Evolutionary conservation across 2,329 filamentous ascomycete genomes (phyloP), one percentile per base, ranked within the genome.

Genomic region (Talaromyces amestolkiae): DNA sequence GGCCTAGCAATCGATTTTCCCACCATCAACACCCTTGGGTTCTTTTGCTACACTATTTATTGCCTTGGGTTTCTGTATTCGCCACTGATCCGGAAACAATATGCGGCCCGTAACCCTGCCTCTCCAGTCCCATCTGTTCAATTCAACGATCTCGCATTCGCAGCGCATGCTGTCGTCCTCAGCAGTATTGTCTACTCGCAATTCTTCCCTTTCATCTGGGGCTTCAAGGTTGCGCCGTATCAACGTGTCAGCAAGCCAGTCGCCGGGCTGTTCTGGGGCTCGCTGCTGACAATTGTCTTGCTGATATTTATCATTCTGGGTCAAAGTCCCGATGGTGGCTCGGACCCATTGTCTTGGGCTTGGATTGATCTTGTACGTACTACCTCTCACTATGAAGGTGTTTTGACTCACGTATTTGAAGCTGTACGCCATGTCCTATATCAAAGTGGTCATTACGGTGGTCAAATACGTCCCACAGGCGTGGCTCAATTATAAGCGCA

Each of bases 401-500:
- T 66, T 17, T 66, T 62, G 64, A 75, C 72, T 70, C n/a, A 37
- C 70, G 65, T 65, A 64, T 19, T 56, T 43, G 19, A 58, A 85
- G 86, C 80, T 88, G 37, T 87, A 89, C 73, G 86, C 90, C 13
- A 81, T 96, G 37, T 92, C 91, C 49, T 96, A 96, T 75, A 89
- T 96, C 75, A 99, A 99, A 80, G 83, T 99, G 39, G 78, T 93
- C 63, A 87, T 96, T 69, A 97, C 94, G 0, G 81, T 97, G 31
- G 86, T 96, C 79, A 99, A 99, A 80, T 98, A 97, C 79, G 88
- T 92, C 56, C 95, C 95, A 5, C 93, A 97, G 82, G 87, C 91
- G 43, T 83, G 90, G 72, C 84, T 90, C 71, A 98, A 98, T 81
- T 93, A 90, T 76, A 87, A 88, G 72, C 92, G 94, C 72, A 86